Evolutionary conservation across 208 protist species (phyloP).

Genomic region (Leishmania braziliensis): DNA sequence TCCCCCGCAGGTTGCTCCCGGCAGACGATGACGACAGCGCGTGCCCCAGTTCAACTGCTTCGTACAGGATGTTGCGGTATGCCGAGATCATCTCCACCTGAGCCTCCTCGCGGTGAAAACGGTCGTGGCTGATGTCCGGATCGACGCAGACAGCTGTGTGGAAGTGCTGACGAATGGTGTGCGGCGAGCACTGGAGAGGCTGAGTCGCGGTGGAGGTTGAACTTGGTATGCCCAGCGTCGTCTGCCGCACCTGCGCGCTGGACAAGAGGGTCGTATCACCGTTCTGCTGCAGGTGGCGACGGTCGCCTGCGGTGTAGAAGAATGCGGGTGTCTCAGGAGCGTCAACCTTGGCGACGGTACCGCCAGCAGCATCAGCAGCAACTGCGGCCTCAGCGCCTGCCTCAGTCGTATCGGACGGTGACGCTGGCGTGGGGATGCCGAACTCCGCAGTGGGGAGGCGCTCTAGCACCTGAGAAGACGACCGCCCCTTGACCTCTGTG

Average conservation of each 20-base stretch:
- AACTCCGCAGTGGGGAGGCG: conserved; percentile 4
- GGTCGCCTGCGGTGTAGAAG: conserved; percentile 31
- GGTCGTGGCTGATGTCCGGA: conserved; percentile 66
- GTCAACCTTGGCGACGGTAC: conserved; percentile 1
- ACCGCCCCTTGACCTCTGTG: neutral
- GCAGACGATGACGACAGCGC: neutral
- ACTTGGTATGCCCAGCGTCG: conserved; percentile 19
- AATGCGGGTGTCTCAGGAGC: conserved; percentile 3
- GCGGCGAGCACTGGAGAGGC: conserved; percentile 1
- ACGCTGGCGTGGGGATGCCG: neutral
- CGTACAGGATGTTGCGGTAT: conserved; percentile 88
- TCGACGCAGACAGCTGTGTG: conserved; percentile 57
- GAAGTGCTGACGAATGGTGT: conserved; percentile 34
- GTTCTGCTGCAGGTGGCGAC: conserved; percentile 62
- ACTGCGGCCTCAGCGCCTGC: neutral
- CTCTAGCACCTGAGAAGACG: conserved; percentile 14
- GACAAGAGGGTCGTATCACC: conserved; percentile 66
- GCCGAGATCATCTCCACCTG: conserved; percentile 89
- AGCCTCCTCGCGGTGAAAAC: conserved; percentile 80
- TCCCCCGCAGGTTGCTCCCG: conserved; percentile 5
- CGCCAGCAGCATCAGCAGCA: neutral
- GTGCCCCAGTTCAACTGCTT: conserved; percentile 60
- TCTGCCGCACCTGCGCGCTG: neutral
- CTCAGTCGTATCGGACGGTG: neutral
- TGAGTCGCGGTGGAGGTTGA: neutral